Percentiles rank a stretch among this genome's conserved stretches.
phyloP scores from a whole-genome alignment of 495 filamentous ascomycete species.

The Penicillium diatomitis region DNA sequence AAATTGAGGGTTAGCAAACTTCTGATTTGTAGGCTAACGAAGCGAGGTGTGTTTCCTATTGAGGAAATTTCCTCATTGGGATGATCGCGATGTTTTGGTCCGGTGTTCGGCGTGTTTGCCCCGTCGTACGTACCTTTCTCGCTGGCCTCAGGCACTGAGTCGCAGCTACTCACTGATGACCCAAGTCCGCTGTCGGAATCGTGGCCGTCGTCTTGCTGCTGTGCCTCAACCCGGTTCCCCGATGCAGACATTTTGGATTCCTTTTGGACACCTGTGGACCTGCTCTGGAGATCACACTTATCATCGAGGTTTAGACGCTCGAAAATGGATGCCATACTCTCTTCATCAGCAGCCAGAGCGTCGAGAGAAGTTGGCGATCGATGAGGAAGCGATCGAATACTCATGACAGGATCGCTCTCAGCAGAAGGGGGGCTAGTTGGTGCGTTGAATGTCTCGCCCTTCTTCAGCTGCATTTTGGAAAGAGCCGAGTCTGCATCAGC shows the following conservation, averaged over 20 bases:
- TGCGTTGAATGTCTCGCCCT: slow-evolving; percentile 45
- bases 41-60: too few species aligned
- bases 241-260: too few species aligned
- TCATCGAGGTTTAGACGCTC: slow-evolving; percentile 31
- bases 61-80: too few species aligned
- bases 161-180: slow-evolving; percentile 38
- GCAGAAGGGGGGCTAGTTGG: slow-evolving; percentile 30
- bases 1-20: too few species aligned
- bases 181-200: slow-evolving; percentile 48
- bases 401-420: slow-evolving; percentile 34
- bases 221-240: too few species aligned
- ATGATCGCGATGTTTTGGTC: too few species aligned
- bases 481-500: slow-evolving; percentile 12
- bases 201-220: slow-evolving; percentile 23
- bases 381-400: slow-evolving; percentile 38
- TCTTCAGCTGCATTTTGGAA: slow-evolving; percentile 29
- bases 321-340: slow-evolving; percentile 40
- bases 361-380: slow-evolving; percentile 44
- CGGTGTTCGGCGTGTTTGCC: too few species aligned
- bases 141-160: slow-evolving; percentile 14
- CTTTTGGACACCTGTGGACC: too few species aligned
- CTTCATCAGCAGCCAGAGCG: slow-evolving; percentile 37
- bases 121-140: slow-evolving; percentile 10
- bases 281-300: slow-evolving; percentile 9
- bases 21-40: too few species aligned